Conservation (phyloP, 495 filamentous ascomycete species). For the Lasiosphaeria miniovina region DNA sequence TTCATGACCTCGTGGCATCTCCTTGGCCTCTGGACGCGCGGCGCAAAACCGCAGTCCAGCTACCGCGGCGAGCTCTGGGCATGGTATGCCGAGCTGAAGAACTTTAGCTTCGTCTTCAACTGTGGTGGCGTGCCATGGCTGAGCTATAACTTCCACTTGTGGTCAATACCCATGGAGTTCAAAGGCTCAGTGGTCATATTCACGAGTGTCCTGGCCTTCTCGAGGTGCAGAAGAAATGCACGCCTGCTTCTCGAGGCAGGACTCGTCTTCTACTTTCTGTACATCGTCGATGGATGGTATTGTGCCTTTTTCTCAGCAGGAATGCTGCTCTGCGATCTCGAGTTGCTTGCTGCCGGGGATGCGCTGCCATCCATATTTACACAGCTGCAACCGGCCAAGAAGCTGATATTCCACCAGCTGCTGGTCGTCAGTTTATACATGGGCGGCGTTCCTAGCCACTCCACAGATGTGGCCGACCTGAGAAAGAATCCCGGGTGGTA, state of each 20-base stretch:
- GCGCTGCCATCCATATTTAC: slow-evolving; percentile 39
- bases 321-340: slow-evolving; percentile 49
- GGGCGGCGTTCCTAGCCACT: slow-evolving; percentile 46
- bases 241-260: slow-evolving; percentile 32
- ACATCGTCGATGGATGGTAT: slow-evolving; percentile 46
- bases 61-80: slow-evolving; percentile 47
- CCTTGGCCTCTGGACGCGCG: slow-evolving; percentile 40
- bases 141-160: slow-evolving; percentile 41
- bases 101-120: slow-evolving; percentile 57
- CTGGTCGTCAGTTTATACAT: slow-evolving; percentile 42
- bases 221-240: slow-evolving; percentile 30
- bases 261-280: slow-evolving; percentile 42
- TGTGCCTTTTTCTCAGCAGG: slow-evolving; percentile 44
- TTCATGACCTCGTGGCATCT: slow-evolving; percentile 50
- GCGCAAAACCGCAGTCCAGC: slow-evolving; percentile 27
- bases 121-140: slow-evolving; percentile 32
- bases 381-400: slow-evolving; percentile 39
- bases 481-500: slow-evolving; percentile 43
- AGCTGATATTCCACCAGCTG: slow-evolving; percentile 42
- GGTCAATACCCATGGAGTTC: slow-evolving; percentile 44
- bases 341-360: slow-evolving; percentile 39
- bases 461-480: slow-evolving; percentile 31
- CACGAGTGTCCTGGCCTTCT: slow-evolving; percentile 42
- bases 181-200: slow-evolving; percentile 47
- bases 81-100: slow-evolving; percentile 59